These are phyloP conservation scores for Syzygium aqueum DNA, from an alignment of 345 rosid genomes.

Conservation along the genomic window DNA sequence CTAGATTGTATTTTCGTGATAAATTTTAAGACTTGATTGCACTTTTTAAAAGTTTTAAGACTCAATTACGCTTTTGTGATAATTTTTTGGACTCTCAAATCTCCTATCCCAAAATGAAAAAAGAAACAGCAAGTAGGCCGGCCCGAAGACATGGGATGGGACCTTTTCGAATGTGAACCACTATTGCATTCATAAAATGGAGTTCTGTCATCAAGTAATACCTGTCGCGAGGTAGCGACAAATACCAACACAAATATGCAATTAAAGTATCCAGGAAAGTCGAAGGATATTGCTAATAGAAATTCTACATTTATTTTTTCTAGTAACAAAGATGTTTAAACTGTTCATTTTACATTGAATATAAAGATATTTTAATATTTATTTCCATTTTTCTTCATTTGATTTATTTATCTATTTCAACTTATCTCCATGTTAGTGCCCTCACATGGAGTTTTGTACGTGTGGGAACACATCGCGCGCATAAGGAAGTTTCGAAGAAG, in stretches of 20 bases:
- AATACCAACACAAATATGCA: neutral
- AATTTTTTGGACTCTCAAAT: no score
- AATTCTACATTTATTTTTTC: no score
- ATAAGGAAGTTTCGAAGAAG: neutral
- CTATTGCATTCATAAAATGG: neutral
- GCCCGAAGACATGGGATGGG: neutral
- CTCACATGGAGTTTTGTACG: rapidly evolving
- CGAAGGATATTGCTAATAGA: no score
- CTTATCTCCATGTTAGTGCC: no score
- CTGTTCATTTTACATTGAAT: neutral
- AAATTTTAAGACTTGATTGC: no score
- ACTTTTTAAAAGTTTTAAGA: neutral
- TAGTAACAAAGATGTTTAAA: no score
- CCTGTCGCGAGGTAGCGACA: neutral
- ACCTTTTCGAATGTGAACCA: conserved; percentile 9
- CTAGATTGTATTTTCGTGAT: no score
- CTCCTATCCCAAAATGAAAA: neutral
- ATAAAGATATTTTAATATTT: no score
- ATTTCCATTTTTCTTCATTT: neutral
- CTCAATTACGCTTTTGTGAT: rapidly evolving
- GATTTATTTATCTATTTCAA: no score
- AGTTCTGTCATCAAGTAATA: no score
- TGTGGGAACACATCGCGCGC: neutral
- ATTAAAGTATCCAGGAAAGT: no score
- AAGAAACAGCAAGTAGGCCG: neutral